Conservation (phyloP, 306 rosid genomes). For the Prinsepia uniflora region DNA sequence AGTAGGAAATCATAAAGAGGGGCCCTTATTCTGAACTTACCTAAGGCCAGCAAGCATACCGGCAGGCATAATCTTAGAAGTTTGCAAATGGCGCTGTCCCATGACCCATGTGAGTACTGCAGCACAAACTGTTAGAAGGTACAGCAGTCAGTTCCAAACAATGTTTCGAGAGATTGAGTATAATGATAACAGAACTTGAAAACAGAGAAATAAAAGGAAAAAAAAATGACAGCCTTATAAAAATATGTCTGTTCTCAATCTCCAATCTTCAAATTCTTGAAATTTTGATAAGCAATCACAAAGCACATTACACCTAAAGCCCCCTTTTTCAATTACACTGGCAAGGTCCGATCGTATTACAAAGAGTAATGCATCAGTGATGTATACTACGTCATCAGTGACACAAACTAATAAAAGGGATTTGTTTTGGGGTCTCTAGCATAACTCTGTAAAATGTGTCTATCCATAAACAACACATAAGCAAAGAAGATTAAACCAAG, state of each 20-base stretch:
- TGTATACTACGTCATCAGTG: not conserved
- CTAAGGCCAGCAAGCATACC: slow-evolving; percentile 82
- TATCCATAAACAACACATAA: not conserved
- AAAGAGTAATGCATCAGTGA: not conserved
- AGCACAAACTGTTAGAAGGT: slow-evolving; percentile 54
- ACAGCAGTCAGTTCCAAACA: slow-evolving; percentile 14
- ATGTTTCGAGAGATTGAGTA: not conserved
- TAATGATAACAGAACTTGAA: not conserved
- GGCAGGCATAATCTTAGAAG: slow-evolving; percentile 87
- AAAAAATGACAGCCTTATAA: not conserved
- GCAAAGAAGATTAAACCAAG: not conserved
- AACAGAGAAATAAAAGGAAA: not conserved
- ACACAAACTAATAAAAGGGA: not conserved
- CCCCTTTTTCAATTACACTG: not conserved
- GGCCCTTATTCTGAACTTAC: slow-evolving; percentile 30
- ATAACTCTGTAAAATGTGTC: not conserved
- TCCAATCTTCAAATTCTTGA: not conserved
- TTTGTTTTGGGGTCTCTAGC: not conserved
- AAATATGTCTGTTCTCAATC: not conserved
- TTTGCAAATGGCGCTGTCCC: slow-evolving; percentile 74
- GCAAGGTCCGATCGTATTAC: not conserved
- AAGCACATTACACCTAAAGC: not conserved
- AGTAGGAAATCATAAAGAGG: not conserved
- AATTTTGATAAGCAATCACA: not conserved
- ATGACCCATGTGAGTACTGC: slow-evolving; percentile 55